Evolutionary conservation across 2,329 filamentous ascomycete species (phyloP), one percentile per base, ranked within the genome.

Genomic region (Pseudocercospora pini-densiflorae): DNA sequence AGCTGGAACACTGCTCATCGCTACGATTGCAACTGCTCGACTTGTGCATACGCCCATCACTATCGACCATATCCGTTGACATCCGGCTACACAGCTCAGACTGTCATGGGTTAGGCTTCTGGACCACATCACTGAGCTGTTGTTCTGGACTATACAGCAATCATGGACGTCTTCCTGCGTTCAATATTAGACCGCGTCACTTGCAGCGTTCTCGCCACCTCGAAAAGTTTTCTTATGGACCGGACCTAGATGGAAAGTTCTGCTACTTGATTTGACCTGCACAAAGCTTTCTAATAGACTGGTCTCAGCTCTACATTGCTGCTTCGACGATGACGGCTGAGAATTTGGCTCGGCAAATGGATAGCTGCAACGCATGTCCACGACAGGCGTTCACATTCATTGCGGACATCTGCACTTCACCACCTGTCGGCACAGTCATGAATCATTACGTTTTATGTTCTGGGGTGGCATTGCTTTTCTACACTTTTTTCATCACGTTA

Each of bases 1-100:
- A 64, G 72, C 8, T 78, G 76, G 76, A 76, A 68, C 53, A 66
- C 66, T 29, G 65, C 64, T 51, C 77, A 79, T 60, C 75, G 76
- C 57, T 76, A 74, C 64, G 77, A 77, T 51, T 79, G 77, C 70
- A 70, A 66, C 60, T 79, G 77, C 68, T 72, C 75, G 29, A 67
- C 71, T 23, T 79, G 77, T 64, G 67, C 71, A 29, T 77, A 77
- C 64, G 73, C 76, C 65, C 70, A 73, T 23, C 76, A 78, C 65
- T 77, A 75, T 63, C 76, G 76, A 16, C 70, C 75, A 43, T 78
- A 77, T 65, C 69, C 72, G 21, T 73, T 75, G 70, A 67, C 73
- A 33, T 72, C 76, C 8, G 70, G 71, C 65, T 78, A 77, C 66
- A 66, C 73, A 29, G 70, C 76, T 53, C 76, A 78, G 70, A 75